A percentile compares a stretch with the other conserved stretches of the same genome.
Evolutionary conservation across 2,329 filamentous ascomycete species (phyloP).

Genomic region (Hymenoscyphus infarciens): DNA sequence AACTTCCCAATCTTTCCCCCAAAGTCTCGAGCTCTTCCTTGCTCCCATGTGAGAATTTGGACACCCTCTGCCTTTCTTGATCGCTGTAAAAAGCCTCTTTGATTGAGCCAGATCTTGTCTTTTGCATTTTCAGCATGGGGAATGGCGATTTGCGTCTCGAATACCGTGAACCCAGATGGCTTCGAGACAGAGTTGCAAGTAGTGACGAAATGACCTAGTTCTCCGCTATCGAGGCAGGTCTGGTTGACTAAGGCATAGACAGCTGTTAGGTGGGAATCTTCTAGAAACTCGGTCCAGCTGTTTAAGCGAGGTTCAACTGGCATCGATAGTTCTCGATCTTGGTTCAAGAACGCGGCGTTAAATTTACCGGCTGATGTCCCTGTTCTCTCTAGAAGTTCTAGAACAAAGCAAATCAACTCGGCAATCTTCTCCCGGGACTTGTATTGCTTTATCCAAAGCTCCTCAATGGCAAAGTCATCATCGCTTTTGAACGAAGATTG

Average conservation of each 20-base stretch:
- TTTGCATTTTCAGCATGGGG: neutral
- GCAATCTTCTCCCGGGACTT: conserved; percentile 5
- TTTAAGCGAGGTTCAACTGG: conserved; percentile 3
- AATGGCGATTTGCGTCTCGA: neutral
- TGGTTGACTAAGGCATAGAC: conserved; percentile 3
- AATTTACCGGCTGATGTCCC: neutral
- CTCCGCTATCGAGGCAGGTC: conserved; percentile 5
- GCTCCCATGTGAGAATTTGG: conserved; percentile 1
- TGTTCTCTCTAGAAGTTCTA: neutral
- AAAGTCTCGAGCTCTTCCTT: neutral
- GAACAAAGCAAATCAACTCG: neutral
- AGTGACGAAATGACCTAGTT: neutral
- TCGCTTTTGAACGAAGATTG: neutral
- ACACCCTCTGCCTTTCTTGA: neutral
- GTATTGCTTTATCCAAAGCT: neutral
- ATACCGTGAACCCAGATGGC: neutral
- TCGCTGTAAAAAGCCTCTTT: neutral
- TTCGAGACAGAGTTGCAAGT: neutral
- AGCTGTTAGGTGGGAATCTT: conserved; percentile 7
- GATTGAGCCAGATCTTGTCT: neutral
- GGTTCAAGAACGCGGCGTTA: conserved; percentile 1
- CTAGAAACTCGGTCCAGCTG: conserved; percentile 3
- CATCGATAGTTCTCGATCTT: conserved; percentile 4
- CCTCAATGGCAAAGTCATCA: neutral
- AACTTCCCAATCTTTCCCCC: conserved; percentile 2